A percentile compares a stretch with the other conserved stretches of the same genome.
These are phyloP conservation scores for Rhododendron ovatum DNA, from an alignment of 148 eudicot genomes.

Conservation along the genomic window DNA sequence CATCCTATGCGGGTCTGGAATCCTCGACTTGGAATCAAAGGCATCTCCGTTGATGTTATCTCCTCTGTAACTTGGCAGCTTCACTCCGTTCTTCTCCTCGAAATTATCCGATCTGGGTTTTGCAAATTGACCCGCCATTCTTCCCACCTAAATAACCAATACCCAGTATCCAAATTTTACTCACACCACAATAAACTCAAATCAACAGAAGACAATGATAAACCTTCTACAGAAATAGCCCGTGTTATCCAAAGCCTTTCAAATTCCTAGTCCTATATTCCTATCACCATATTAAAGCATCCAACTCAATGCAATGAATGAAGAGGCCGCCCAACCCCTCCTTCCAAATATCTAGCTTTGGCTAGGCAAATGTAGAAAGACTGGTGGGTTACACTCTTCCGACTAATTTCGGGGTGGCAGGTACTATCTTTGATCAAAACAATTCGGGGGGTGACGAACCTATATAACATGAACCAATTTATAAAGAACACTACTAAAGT, in stretches of 20 bases:
- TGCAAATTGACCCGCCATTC: slow-evolving; percentile 98
- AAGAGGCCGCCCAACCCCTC: not conserved
- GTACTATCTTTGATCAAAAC: not conserved
- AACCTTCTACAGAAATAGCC: not conserved
- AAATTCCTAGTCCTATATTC: not conserved
- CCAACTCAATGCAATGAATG: not conserved
- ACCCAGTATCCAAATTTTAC: not conserved
- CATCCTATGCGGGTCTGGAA: slow-evolving; percentile 88
- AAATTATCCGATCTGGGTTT: slow-evolving; percentile 45
- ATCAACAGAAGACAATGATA: not conserved
- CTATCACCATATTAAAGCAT: not conserved
- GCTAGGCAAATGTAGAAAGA: not conserved
- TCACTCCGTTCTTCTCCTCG: slow-evolving; percentile 49
- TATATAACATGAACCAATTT: not conserved
- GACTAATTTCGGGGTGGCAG: not conserved
- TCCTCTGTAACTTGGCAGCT: slow-evolving; percentile 53
- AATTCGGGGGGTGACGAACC: not conserved
- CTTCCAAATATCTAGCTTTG: not conserved
- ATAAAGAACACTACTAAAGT: not conserved
- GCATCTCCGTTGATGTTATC: slow-evolving; percentile 49
- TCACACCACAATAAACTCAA: not conserved
- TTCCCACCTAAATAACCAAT: slow-evolving; percentile 51
- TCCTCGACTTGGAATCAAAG: slow-evolving; percentile 39
- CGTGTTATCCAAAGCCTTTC: not conserved
- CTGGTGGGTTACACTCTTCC: not conserved